These are phyloP conservation scores for Hygrophorus russula DNA, from an alignment of 768 basidiomycete genomes.

Conservation along the genomic window DNA sequence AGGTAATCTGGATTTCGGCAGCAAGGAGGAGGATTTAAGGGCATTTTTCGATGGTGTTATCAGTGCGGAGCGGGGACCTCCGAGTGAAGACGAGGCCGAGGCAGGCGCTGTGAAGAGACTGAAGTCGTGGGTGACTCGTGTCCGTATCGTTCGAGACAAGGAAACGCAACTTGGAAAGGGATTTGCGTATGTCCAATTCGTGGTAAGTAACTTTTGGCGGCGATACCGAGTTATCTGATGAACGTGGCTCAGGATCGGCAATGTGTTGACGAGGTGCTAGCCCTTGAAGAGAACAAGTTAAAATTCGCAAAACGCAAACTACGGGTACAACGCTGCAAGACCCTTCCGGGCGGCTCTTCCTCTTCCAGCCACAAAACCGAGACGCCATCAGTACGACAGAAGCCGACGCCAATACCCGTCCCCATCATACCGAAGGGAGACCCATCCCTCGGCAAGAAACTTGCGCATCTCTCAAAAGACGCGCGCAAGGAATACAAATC, in stretches of 20 bases:
- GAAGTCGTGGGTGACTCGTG: conserved; percentile 62
- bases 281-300: conserved; percentile 63
- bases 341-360: conserved; percentile 31
- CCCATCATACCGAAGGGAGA: conserved; percentile 62
- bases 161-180: conserved; percentile 93
- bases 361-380: conserved; percentile 11
- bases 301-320: conserved; percentile 91
- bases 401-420: conserved; percentile 7
- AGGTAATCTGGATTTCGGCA: conserved; percentile 86
- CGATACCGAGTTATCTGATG: neutral
- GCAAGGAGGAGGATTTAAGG: conserved; percentile 83
- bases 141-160: conserved; percentile 83
- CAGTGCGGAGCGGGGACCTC: conserved; percentile 55
- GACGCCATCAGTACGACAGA: conserved; percentile 5
- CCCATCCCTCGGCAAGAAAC: conserved; percentile 66
- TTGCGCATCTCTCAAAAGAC: conserved; percentile 71
- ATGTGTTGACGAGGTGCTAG: conserved; percentile 88
- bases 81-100: conserved; percentile 20
- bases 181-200: conserved; percentile 86
- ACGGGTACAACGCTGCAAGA: conserved; percentile 86
- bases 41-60: conserved; percentile 78
- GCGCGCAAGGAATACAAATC: conserved; percentile 80
- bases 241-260: conserved; percentile 55
- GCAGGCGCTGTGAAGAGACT: conserved; percentile 19
- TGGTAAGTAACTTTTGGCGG: conserved; percentile 36